Conservation (phyloP, 495 filamentous ascomycete genomes). For the Usnea hakonensis region DNA sequence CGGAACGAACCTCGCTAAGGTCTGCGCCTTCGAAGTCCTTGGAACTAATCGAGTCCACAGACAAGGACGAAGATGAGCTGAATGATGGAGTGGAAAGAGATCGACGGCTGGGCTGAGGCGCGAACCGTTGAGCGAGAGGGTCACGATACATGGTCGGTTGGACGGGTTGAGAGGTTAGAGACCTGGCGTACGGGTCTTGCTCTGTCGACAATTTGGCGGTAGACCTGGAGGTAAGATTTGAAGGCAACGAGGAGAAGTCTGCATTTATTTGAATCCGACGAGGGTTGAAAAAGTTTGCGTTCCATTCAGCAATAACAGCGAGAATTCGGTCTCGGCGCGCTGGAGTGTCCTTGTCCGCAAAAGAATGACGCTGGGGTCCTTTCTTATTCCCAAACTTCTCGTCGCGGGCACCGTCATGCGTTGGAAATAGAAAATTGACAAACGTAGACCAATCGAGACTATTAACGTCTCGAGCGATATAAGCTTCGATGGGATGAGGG, state of each 20-base stretch:
- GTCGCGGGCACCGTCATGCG: conserved; percentile 35
- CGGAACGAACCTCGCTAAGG: conserved; percentile 8
- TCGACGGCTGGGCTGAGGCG: not conserved
- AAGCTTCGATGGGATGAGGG: conserved; percentile 38
- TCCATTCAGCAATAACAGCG: conserved; percentile 45
- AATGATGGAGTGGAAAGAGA: conserved; percentile 29
- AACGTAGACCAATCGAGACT: conserved; percentile 48
- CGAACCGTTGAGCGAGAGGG: not conserved
- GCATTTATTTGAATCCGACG: conserved; percentile 33
- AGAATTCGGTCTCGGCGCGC: conserved; percentile 36
- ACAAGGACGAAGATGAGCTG: conserved; percentile 23
- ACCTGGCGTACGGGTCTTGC: not conserved
- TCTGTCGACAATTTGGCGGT: conserved; percentile 9
- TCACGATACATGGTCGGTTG: not conserved
- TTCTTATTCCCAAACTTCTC: conserved; percentile 39
- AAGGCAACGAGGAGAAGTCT: conserved; percentile 9
- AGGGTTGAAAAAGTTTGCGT: conserved; percentile 43
- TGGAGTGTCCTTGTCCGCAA: conserved; percentile 22
- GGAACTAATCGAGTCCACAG: conserved; percentile 17
- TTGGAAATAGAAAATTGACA: conserved; percentile 40
- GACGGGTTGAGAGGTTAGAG: not conserved
- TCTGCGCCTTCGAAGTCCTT: conserved; percentile 17
- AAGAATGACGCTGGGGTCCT: conserved; percentile 23
- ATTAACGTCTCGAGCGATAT: conserved; percentile 33
- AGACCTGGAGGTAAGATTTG: conserved; percentile 29